phyloP scores from a whole-genome alignment of 352 stramenopile species.

The Aphanomyces astaci region DNA sequence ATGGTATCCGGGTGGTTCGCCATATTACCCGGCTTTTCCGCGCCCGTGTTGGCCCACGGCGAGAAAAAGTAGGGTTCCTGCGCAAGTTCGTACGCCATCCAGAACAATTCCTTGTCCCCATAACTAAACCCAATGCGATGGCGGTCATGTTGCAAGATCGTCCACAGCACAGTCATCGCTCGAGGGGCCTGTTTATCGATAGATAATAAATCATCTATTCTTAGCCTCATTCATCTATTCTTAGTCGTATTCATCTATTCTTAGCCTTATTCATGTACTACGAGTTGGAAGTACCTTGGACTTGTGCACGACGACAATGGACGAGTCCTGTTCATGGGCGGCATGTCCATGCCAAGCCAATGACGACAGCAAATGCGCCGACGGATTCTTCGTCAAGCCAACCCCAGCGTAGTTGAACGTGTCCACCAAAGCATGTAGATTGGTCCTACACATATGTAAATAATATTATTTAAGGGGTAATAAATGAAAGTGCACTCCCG shows the following conservation, averaged over 20 bases:
- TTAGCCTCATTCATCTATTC: too few species aligned
- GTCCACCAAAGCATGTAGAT: background rate
- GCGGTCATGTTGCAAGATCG: slow-evolving; percentile 32
- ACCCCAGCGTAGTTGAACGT: slow-evolving; percentile 13
- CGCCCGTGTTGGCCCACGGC: slow-evolving; percentile 34
- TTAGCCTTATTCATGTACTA: too few species aligned
- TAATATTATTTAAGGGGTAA: too few species aligned
- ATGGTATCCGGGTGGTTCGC: slow-evolving; percentile 26
- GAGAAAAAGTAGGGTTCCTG: slow-evolving; percentile 46
- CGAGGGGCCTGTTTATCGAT: background rate
- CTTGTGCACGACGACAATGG: slow-evolving; percentile 47
- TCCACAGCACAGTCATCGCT: slow-evolving; percentile 36
- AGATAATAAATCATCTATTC: too few species aligned
- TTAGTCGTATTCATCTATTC: too few species aligned
- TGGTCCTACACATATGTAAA: background rate
- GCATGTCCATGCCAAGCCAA: slow-evolving; percentile 38
- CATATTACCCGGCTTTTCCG: slow-evolving; percentile 35
- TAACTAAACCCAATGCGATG: slow-evolving; percentile 34
- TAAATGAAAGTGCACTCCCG: too few species aligned
- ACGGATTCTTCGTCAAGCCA: background rate
- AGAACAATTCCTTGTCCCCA: slow-evolving; percentile 46
- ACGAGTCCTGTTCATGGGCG: slow-evolving; percentile 57
- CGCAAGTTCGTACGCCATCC: slow-evolving; percentile 44
- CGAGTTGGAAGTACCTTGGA: slow-evolving; percentile 5
- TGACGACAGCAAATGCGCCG: slow-evolving; percentile 34